A percentile compares a stretch with the other conserved stretches of the same genome.
These are phyloP conservation scores for Cladosporium sp. DNA, from an alignment of 2,329 filamentous ascomycete species.

Conservation along the genomic window DNA sequence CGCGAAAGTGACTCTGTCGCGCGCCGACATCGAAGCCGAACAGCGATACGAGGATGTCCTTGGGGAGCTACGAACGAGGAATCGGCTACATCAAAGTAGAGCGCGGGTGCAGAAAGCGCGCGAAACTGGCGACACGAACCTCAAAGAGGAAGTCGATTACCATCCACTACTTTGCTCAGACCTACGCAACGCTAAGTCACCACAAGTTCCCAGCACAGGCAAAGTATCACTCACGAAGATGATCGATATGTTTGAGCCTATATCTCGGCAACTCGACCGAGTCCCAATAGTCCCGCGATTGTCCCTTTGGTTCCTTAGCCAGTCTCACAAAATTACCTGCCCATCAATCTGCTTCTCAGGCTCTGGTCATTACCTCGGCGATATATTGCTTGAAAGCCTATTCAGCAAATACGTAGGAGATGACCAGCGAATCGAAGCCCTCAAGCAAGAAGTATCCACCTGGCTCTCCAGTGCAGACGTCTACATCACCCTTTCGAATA, in stretches of 20 bases:
- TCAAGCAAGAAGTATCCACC: constrained; percentile 41
- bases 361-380: constrained; percentile 46
- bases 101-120: not conserved
- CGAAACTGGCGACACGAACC: not conserved
- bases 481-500: constrained; percentile 41
- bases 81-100: not conserved
- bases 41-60: constrained; percentile 2
- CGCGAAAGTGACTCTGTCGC: not conserved
- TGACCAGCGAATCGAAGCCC: constrained; percentile 39
- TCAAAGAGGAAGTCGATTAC: not conserved
- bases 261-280: not conserved
- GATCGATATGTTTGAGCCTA: not conserved
- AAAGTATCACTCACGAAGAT: not conserved
- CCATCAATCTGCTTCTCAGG: constrained; percentile 45
- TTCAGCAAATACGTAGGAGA: constrained; percentile 44
- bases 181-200: not conserved
- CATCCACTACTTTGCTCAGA: constrained; percentile 2
- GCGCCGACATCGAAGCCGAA: not conserved
- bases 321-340: constrained; percentile 48
- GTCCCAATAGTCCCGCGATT: constrained; percentile 35
- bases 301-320: constrained; percentile 44
- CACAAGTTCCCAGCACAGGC: not conserved
- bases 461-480: constrained; percentile 51
- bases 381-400: constrained; percentile 42
- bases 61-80: not conserved